Conservation (phyloP, 1,284 basidiomycete species). For the Cystobasidium sp. region DNA sequence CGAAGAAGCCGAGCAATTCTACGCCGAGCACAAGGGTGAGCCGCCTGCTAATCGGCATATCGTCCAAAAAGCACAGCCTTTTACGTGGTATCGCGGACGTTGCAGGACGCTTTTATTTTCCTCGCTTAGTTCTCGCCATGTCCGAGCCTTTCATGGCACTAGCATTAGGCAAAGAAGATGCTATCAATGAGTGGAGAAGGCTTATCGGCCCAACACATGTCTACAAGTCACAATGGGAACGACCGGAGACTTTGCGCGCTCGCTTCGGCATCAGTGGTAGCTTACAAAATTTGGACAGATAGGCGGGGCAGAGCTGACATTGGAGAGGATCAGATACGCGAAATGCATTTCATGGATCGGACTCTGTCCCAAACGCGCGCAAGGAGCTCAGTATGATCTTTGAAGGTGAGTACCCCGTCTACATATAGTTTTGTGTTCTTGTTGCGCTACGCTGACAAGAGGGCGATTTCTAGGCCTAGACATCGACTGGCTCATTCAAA, state of each 20-base stretch:
- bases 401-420: constrained; percentile 33
- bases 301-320: background rate
- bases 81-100: background rate
- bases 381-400: constrained; percentile 50
- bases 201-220: constrained; percentile 53
- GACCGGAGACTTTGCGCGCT: constrained; percentile 46
- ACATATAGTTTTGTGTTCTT: background rate
- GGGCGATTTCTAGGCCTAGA: constrained; percentile 8
- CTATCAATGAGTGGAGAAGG: constrained; percentile 48
- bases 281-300: background rate
- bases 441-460: background rate
- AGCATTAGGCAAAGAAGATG: constrained; percentile 48
- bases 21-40: constrained; percentile 49
- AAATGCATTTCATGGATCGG: constrained; percentile 52
- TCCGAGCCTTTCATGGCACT: constrained; percentile 51
- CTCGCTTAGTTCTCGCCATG: constrained; percentile 51
- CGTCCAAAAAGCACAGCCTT: background rate
- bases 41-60: background rate
- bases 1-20: constrained; percentile 47
- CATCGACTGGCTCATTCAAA: constrained; percentile 34
- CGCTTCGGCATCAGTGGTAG: constrained; percentile 48
- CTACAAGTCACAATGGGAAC: constrained; percentile 50
- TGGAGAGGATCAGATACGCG: constrained; percentile 45
- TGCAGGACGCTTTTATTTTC: constrained; percentile 52
- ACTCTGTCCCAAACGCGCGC: constrained; percentile 45